These are phyloP conservation scores for Phytophthora citrophthora DNA, from an alignment of 352 stramenopile genomes.

Conservation along the genomic window DNA sequence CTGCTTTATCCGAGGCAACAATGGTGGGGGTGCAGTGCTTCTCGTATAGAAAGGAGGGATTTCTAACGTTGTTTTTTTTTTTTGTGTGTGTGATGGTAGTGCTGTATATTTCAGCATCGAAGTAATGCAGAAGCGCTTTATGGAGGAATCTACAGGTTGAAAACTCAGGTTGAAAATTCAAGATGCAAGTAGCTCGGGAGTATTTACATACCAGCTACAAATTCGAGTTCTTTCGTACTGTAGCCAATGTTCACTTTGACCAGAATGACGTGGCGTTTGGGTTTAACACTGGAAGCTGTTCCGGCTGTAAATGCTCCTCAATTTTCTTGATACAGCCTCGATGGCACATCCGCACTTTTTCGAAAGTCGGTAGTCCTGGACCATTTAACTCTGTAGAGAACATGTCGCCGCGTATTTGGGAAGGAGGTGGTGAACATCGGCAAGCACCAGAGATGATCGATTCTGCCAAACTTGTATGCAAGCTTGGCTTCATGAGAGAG, in stretches of 20 bases:
- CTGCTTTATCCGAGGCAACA: constrained; percentile 99
- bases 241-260: constrained; percentile 14
- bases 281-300: constrained; percentile 53
- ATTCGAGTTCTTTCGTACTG: no score
- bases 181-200: no score
- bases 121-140: constrained; percentile 42
- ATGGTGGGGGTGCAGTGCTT: constrained; percentile 76
- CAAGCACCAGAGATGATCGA: constrained; percentile 57
- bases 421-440: constrained; percentile 34
- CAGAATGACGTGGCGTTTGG: constrained; percentile 69
- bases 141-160: no score
- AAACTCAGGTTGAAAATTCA: no score
- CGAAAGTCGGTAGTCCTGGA: constrained; percentile 34
- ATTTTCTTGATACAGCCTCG: constrained; percentile 72
- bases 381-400: not conserved
- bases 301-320: constrained; percentile 34
- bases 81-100: no score
- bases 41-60: not conserved
- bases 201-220: no score
- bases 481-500: constrained; percentile 39
- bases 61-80: constrained; percentile 7
- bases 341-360: constrained; percentile 67
- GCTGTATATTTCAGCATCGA: constrained; percentile 87
- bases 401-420: not conserved
- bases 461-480: constrained; percentile 61